Percentiles rank a stretch among this genome's conserved stretches.
phyloP scores from a whole-genome alignment of 2,329 filamentous ascomycete species.

The Nannizziopsis barbatae region DNA sequence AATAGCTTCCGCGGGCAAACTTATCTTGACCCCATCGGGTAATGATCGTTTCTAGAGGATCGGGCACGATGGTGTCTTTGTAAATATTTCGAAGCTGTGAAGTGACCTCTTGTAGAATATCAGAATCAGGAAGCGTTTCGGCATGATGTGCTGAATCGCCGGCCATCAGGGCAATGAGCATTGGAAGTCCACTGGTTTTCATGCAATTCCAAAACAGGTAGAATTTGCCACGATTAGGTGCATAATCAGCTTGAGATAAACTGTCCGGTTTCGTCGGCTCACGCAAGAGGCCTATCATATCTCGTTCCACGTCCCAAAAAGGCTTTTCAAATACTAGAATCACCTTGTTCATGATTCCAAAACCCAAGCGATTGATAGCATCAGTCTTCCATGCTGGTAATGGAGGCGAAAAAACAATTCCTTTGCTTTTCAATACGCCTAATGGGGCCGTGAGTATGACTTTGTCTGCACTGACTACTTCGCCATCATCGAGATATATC shows the following conservation, averaged over 20 bases:
- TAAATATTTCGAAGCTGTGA: slow-evolving; percentile 68
- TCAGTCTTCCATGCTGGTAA: slow-evolving; percentile 78
- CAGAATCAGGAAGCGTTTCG: slow-evolving; percentile 62
- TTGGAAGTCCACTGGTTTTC: slow-evolving; percentile 76
- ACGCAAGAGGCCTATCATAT: slow-evolving; percentile 88
- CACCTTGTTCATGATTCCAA: slow-evolving; percentile 90
- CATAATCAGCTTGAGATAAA: slow-evolving; percentile 68
- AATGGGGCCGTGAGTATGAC: slow-evolving; percentile 85
- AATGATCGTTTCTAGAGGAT: slow-evolving; percentile 73
- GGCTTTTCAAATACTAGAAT: slow-evolving; percentile 76
- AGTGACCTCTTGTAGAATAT: slow-evolving; percentile 70
- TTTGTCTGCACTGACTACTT: slow-evolving; percentile 68
- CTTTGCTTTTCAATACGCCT: slow-evolving; percentile 72
- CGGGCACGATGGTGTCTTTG: slow-evolving; percentile 51
- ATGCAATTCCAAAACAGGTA: slow-evolving; percentile 98
- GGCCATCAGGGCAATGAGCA: slow-evolving; percentile 86
- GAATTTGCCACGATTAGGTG: slow-evolving; percentile 70
- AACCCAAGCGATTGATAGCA: slow-evolving; percentile 74
- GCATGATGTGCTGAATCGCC: slow-evolving; percentile 86
- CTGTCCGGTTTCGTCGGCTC: slow-evolving; percentile 59
- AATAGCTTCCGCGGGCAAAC: slow-evolving; percentile 91
- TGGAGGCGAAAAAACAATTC: slow-evolving; percentile 74
- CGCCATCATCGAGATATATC: slow-evolving; percentile 68
- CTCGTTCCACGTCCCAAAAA: slow-evolving; percentile 81
- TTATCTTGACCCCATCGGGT: slow-evolving; percentile 86